Evolutionary conservation across 192 early-diverging fungal species (phyloP), one percentile per base, ranked within the genome.

Genomic region (Mortierella hygrophila): DNA sequence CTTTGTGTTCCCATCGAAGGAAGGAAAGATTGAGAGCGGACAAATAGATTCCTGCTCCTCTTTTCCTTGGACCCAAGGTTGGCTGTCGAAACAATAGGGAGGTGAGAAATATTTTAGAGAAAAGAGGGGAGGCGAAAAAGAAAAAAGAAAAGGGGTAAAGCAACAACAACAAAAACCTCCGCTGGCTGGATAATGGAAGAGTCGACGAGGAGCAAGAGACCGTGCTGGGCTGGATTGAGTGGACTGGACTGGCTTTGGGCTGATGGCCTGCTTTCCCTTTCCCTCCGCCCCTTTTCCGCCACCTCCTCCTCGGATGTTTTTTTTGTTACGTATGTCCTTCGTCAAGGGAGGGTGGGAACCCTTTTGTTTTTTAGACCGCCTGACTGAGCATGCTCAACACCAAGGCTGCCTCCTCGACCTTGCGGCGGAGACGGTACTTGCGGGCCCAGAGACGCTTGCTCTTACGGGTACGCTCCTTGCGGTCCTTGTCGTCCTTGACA

Each of bases 401-500:
- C 75, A 80, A 75, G 46, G 79, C 84, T 3, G 84, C 84, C 54
- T 86, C 84, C 40, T 86, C 84, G 60, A 86, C 84, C 71, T 81
- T 86, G 75, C 79, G 84, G 26, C 79, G 68, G 13, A 77, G 84
- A 57, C 84, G 84, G 79, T 78, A 86, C 52, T 86, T 86, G 70
- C 78, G 84, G 20, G 84, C 84, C 84, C 84, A 86, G 54, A 86
- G 78, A 10, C 84, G 79, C 76, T 86, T 86, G 35, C 74, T 77
- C 75, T 86, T 86, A 1, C 84, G 79, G 26, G 84, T 86, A 9
- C 84, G 79, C 63, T 86, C 84, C 79, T 86, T 86, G 29, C 84
- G 78, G 52, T 86, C 84, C 76, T 86, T 86, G 54, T 86, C 84
- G 54, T 86, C 84, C 84, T 86, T 86, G 71, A 86, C 79, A 8